phyloP scores from a whole-genome alignment of 2,329 filamentous ascomycete genomes.

The Fusarium concolor region DNA sequence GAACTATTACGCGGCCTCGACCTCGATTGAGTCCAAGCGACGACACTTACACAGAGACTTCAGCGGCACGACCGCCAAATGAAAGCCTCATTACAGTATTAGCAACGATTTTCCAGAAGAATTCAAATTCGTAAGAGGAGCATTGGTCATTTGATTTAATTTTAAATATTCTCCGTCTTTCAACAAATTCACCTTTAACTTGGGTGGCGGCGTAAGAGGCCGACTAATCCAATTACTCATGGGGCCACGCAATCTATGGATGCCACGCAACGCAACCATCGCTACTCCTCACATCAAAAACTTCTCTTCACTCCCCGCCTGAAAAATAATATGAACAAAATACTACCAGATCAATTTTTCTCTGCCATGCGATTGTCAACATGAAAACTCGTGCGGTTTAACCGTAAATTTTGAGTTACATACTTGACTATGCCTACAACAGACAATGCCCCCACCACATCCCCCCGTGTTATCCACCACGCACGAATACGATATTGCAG shows the following conservation, averaged over 20 bases:
- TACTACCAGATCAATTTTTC: neutral
- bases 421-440: slow-evolving; percentile 36
- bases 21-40: slow-evolving; percentile 12
- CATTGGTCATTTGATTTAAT: neutral
- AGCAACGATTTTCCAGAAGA: neutral
- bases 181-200: neutral
- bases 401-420: slow-evolving; percentile 9
- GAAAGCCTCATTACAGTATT: neutral
- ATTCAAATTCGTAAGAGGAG: neutral
- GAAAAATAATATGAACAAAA: neutral
- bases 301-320: slow-evolving; percentile 12
- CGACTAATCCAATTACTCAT: slow-evolving; percentile 44
- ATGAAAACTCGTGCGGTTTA: slow-evolving; percentile 22
- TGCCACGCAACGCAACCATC: slow-evolving; percentile 31
- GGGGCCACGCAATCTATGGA: slow-evolving; percentile 49
- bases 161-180: neutral
- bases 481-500: slow-evolving; percentile 17
- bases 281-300: slow-evolving; percentile 23
- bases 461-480: slow-evolving; percentile 41
- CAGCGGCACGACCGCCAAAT: neutral
- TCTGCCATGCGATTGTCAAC: neutral
- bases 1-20: slow-evolving; percentile 34
- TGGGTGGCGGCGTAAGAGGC: slow-evolving; percentile 42
- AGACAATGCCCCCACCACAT: slow-evolving; percentile 44
- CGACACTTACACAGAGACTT: slow-evolving; percentile 16